These are phyloP conservation scores for Marasmius oreades DNA, from an alignment of 1,284 basidiomycete genomes.

Conservation along the genomic window DNA sequence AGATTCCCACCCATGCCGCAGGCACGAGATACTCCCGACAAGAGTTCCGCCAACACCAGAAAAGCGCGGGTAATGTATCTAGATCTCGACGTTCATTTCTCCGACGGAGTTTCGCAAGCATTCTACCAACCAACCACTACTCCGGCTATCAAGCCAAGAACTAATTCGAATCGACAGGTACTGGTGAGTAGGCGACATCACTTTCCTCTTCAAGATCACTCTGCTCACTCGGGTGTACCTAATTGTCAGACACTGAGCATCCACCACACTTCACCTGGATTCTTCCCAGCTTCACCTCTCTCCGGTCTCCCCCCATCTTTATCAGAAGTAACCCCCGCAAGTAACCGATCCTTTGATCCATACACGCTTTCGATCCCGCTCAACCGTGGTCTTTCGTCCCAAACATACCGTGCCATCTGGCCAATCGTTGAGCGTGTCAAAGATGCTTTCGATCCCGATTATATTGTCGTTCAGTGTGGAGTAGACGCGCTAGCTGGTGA, in stretches of 20 bases:
- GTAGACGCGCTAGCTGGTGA: constrained; percentile 85
- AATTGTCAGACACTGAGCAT: constrained; percentile 83
- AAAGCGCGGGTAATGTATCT: constrained; percentile 82
- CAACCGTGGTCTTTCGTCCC: constrained; percentile 56
- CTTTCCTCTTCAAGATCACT: not conserved
- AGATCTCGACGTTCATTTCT: constrained; percentile 90
- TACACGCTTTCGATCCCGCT: constrained; percentile 79
- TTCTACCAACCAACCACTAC: constrained; percentile 46
- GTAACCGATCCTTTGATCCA: constrained; percentile 48
- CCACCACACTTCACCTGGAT: constrained; percentile 79
- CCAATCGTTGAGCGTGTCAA: constrained; percentile 56
- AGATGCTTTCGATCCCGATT: constrained; percentile 71
- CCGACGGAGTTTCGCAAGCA: constrained; percentile 82
- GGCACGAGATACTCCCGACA: not conserved
- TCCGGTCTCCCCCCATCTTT: constrained; percentile 44
- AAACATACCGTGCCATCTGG: constrained; percentile 66
- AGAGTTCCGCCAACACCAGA: constrained; percentile 15
- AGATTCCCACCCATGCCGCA: constrained; percentile 22
- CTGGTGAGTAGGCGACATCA: constrained; percentile 37
- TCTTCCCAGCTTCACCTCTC: constrained; percentile 71
- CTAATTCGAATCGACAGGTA: constrained; percentile 37
- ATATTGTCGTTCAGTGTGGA: constrained; percentile 82
- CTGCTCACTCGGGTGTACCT: constrained; percentile 1
- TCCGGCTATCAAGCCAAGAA: constrained; percentile 22
- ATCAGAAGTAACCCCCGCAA: not conserved